Conservation (phyloP, 129 eudicot genomes). For the Flaveria robusta region DNA sequence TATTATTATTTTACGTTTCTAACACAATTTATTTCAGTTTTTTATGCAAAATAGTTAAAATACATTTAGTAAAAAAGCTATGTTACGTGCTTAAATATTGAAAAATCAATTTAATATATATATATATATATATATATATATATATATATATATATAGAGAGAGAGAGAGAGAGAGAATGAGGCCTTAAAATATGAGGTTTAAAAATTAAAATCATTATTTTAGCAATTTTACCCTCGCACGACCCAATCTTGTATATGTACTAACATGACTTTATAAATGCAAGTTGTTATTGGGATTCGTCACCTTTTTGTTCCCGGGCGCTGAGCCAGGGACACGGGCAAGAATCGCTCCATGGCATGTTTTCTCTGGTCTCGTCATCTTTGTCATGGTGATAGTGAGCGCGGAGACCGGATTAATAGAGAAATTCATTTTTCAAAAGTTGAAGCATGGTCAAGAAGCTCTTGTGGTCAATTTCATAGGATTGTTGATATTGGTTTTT, state of each 20-base stretch:
- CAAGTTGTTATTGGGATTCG: conserved; percentile 54
- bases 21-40: too few relatives aligned
- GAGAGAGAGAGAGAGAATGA: too few relatives aligned
- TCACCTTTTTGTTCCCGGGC: conserved; percentile 46
- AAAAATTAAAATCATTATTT: too few relatives aligned
- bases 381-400: conserved; percentile 51
- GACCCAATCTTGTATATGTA: neutral
- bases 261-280: conserved; percentile 21
- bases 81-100: too few relatives aligned
- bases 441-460: conserved; percentile 56
- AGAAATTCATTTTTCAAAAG: conserved; percentile 46
- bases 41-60: too few relatives aligned
- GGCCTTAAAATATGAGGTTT: too few relatives aligned
- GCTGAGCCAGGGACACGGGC: conserved; percentile 48
- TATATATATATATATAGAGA: too few relatives aligned
- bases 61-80: too few relatives aligned
- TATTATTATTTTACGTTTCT: too few relatives aligned
- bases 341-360: conserved; percentile 60
- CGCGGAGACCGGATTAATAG: conserved; percentile 54
- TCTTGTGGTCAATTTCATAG: conserved; percentile 64
- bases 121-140: too few relatives aligned
- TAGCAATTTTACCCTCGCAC: neutral
- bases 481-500: conserved; percentile 51
- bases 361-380: conserved; percentile 48
- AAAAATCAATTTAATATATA: too few relatives aligned